phyloP scores from a whole-genome alignment of 2,329 filamentous ascomycete species.

The Dryadomyces quercus-mongolicae region DNA sequence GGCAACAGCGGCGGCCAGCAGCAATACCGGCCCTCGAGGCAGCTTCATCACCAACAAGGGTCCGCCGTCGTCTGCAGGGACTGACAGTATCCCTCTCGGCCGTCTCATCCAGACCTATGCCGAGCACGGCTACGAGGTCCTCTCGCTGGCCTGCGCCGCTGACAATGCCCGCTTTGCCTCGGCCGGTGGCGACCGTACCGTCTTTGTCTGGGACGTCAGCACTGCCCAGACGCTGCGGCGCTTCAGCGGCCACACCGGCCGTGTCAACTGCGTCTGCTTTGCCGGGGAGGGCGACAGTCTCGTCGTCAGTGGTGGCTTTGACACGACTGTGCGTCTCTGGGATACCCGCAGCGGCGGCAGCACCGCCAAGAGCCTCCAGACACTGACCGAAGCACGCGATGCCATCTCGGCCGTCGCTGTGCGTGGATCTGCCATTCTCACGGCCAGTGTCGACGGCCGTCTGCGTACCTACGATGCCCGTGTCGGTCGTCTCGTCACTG shows the following conservation, averaged over 20 bases:
- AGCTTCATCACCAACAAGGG: slow-evolving; percentile 7
- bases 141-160: slow-evolving; percentile 60
- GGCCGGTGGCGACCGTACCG: slow-evolving; percentile 78
- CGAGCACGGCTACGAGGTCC: slow-evolving; percentile 84
- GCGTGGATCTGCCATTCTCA: slow-evolving; percentile 46
- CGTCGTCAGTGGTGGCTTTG: slow-evolving; percentile 61
- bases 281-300: slow-evolving; percentile 65
- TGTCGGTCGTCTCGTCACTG: slow-evolving; percentile 56
- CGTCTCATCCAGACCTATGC: slow-evolving; percentile 76
- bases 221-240: slow-evolving; percentile 66
- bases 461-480: slow-evolving; percentile 74
- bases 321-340: slow-evolving; percentile 68
- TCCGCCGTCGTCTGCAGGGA: slow-evolving; percentile 20
- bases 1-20: slow-evolving; percentile 14
- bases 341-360: slow-evolving; percentile 43
- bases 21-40: background rate
- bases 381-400: slow-evolving; percentile 61
- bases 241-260: slow-evolving; percentile 56
- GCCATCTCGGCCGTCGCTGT: slow-evolving; percentile 42
- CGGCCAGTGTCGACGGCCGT: slow-evolving; percentile 74
- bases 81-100: slow-evolving; percentile 17
- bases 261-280: slow-evolving; percentile 71
- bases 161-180: slow-evolving; percentile 81
- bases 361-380: slow-evolving; percentile 48
- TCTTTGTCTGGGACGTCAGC: slow-evolving; percentile 91